Percentiles rank a stretch among this genome's conserved stretches.
Evolutionary conservation across 495 filamentous ascomycete genomes (phyloP).

Genomic region (Aspergillus homomorphus): DNA sequence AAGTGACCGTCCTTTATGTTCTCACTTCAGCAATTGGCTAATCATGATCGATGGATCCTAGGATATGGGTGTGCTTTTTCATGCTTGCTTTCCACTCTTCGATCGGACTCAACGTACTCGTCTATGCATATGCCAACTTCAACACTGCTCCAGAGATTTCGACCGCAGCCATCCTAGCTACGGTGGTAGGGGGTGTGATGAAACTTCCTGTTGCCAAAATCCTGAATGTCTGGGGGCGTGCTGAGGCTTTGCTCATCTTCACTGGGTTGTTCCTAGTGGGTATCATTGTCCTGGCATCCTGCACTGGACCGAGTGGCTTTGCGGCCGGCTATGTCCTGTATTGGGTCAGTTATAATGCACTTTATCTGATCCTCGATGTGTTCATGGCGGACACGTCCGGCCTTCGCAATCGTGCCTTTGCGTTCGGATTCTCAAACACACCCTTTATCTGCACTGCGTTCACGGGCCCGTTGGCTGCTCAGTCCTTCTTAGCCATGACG

Average conservation of each 20-base stretch:
- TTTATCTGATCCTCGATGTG: slow-evolving; percentile 54
- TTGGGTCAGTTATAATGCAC: slow-evolving; percentile 54
- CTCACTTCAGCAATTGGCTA: background rate
- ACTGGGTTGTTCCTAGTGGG: slow-evolving; percentile 37
- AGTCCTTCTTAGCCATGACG: slow-evolving; percentile 44
- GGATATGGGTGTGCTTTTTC: slow-evolving; percentile 46
- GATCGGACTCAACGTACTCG: slow-evolving; percentile 35
- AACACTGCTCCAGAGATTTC: slow-evolving; percentile 35
- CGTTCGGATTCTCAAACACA: slow-evolving; percentile 57
- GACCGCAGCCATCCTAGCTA: slow-evolving; percentile 35
- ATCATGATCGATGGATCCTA: slow-evolving; percentile 7
- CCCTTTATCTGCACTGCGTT: slow-evolving; percentile 54
- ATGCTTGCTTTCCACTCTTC: slow-evolving; percentile 40
- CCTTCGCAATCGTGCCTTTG: slow-evolving; percentile 59
- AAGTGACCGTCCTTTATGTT: background rate
- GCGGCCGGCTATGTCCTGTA: slow-evolving; percentile 54
- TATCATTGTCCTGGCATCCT: slow-evolving; percentile 46
- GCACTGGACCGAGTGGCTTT: slow-evolving; percentile 43
- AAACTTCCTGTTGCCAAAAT: slow-evolving; percentile 68
- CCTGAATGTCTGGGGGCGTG: slow-evolving; percentile 63
- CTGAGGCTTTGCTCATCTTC: slow-evolving; percentile 49
- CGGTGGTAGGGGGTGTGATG: slow-evolving; percentile 62
- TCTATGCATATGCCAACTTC: slow-evolving; percentile 38
- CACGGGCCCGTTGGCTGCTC: slow-evolving; percentile 31
- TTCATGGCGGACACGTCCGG: slow-evolving; percentile 65